Evolutionary conservation across 495 filamentous ascomycete species (phyloP), one percentile per base, ranked within the genome.

Genomic region (Cryomyces minteri): DNA sequence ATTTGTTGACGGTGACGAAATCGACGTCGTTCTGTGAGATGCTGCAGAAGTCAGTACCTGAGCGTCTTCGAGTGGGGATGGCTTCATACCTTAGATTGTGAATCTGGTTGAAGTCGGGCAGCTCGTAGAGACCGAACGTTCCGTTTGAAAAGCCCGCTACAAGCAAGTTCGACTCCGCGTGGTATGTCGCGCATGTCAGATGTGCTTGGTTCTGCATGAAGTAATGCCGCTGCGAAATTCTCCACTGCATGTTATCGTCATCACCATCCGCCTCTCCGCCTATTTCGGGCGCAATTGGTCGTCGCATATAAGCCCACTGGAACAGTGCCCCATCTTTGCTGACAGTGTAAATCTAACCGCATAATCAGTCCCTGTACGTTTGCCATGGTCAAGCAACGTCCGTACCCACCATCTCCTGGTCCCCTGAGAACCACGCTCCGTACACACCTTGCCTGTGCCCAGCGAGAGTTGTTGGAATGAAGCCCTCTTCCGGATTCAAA

Each of bases 1-100:
- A 78, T 56, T 82, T 80, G 63, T 95, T 95, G 50, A 94, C 79
- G 3, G 84, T 82, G 39, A 96, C 82, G 54, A 80, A 85, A 54
- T 94, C 86, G 51, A 98, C 94, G 47, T 88, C 86, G 55, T 87
- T 88, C 54, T 95, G 86, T 1, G 92, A 95, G 51, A 98, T 88
- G 62, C 86, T 94, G 44, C 66, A 55, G 5, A 41, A 2, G 29
- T 25, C 18, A 25, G 18, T 25, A 25, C 1, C 46, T 69, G 40
- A 67, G 62, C 40, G n/a, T n/a, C 8, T 31, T 31, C 8, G 11
- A 31, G 0, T 10, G 12, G 36, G 29, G 8, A 14, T 29, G 25
- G 45, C n/a, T 48, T 46, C 45, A 30, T 65, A 77, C 74, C 72
- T 77, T 32, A 84, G 59, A 11, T 79, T 88, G 54, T 98, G 90